Base-by-base conservation (phyloP, 2,329 filamentous ascomycete genomes). In the Lanzia echinophila region DNA sequence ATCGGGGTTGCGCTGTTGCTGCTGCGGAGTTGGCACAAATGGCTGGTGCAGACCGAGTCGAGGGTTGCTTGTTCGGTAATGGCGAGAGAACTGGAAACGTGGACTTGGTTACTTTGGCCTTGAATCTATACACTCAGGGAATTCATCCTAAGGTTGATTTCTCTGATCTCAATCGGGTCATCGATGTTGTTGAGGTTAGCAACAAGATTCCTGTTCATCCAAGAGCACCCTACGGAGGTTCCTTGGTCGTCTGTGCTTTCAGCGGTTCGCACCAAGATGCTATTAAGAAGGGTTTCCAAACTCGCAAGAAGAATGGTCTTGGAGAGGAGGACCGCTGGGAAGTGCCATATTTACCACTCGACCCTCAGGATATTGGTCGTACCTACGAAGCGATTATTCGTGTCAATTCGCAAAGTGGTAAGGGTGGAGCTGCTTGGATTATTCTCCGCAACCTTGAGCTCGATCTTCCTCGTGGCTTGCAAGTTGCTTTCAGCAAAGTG, bases 341-440 rank as follows among this genome's bases (percentile, higher is more conserved):
- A 63, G 79, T 96, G 38, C 92, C 92, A 0, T 97, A 97, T 68
- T 84, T 97, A 47, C 92, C 92, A 12, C 80, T 97, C 64, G 92
- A 97, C 67, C 92, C 92, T 5, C 79, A 87, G 66, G 92, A 97
- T 67, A 96, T 97, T 60, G 92, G 92, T 48, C 84, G 92, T 55
- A 96, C 86, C n/a, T 97, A 97, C 79, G 91, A 97, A 73, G 92
- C 92, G 56, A 87, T 97, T 68, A 97, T 97, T 68, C 88, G 92
- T 56, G 92, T 97, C 79, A 99, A 97, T 77, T 95, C 89, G 17
- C 92, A 97, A 70, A 89, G 84, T 64, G 92, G 92, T 61, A 97
- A 99, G 75, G 92, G 92, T 58, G 94, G 94, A 63, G 86, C 89
- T 56, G 91, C 92, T 48, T 97, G 89, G 88, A 88, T 97, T 68